Conservation (phyloP, 139 green algal genomes). For the Asterochloris sp. region DNA sequence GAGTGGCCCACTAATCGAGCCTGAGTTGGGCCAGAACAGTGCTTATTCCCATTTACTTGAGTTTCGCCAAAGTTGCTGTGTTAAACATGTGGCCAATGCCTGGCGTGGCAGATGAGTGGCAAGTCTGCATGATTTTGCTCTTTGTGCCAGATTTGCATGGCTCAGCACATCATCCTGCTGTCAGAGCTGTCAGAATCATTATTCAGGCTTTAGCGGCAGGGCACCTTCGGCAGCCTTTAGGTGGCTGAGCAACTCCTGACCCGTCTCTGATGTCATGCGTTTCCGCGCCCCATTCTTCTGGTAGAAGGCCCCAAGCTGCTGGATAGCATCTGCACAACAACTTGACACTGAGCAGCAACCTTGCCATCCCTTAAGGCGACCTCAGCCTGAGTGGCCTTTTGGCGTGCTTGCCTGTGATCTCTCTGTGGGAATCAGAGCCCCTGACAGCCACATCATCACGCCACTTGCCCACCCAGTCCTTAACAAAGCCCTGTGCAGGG, state of each 20-base stretch:
- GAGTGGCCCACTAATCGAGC: too few species aligned
- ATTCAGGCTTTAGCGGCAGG: neutral
- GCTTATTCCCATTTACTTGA: too few species aligned
- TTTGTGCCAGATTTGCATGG: too few species aligned
- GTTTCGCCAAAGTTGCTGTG: too few species aligned
- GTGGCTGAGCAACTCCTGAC: conserved; percentile 7
- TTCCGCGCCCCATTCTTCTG: conserved; percentile 17
- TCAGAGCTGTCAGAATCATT: too few species aligned
- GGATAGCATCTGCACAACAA: too few species aligned
- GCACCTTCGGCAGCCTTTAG: conserved; percentile 6
- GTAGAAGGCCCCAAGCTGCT: conserved; percentile 21
- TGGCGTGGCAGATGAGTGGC: too few species aligned
- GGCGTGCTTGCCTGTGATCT: conserved; percentile 10
- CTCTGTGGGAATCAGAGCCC: neutral
- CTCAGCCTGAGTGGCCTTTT: neutral
- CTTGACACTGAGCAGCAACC: too few species aligned
- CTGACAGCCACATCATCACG: conserved; percentile 6
- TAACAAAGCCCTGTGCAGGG: conserved; percentile 20
- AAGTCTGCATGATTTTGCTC: too few species aligned
- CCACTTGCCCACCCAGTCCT: conserved; percentile 18
- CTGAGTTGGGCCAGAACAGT: too few species aligned
- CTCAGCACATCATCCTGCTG: too few species aligned
- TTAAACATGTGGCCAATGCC: too few species aligned
- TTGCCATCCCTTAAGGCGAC: neutral
- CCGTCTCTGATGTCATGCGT: neutral